Evolutionary conservation across 805 yeast genomes (phyloP).

Genomic region (Candida krabiensis): DNA sequence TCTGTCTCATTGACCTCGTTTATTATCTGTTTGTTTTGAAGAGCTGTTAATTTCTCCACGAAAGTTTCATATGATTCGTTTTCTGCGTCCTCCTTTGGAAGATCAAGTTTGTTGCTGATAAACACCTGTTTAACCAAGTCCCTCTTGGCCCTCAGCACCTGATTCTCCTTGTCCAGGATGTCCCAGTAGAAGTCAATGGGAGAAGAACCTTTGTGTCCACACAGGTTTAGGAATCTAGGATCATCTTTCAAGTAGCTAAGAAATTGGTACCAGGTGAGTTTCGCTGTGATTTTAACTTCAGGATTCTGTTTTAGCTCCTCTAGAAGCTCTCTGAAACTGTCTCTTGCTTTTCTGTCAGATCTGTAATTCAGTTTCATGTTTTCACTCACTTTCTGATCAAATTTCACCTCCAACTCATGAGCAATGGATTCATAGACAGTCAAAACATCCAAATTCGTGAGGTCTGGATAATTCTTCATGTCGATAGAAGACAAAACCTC

Average conservation of each 20-base stretch:
- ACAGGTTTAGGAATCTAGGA: slow-evolving; percentile 53
- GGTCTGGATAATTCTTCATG: slow-evolving; percentile 15
- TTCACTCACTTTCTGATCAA: slow-evolving; percentile 28
- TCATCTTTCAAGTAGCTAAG: slow-evolving; percentile 52
- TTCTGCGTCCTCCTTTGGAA: slow-evolving; percentile 16
- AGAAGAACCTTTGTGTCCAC: slow-evolving; percentile 78
- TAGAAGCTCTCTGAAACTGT: slow-evolving; percentile 51
- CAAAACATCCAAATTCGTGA: slow-evolving; percentile 62
- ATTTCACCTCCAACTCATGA: slow-evolving; percentile 31
- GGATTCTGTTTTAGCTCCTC: slow-evolving; percentile 32
- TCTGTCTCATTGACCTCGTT: slow-evolving; percentile 17
- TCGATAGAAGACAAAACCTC: slow-evolving; percentile 10
- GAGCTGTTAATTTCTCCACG: slow-evolving; percentile 8
- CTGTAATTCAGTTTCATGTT: slow-evolving; percentile 45
- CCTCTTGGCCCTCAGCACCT: slow-evolving; percentile 54
- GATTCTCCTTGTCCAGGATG: slow-evolving; percentile 59
- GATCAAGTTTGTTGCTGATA: slow-evolving; percentile 24
- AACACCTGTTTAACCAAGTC: slow-evolving; percentile 57
- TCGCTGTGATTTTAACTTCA: slow-evolving; percentile 39
- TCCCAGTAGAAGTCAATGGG: slow-evolving; percentile 80
- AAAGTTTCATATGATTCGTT: slow-evolving; percentile 13
- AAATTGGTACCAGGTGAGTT: slow-evolving; percentile 60
- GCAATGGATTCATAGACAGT: slow-evolving; percentile 42
- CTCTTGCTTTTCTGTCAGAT: slow-evolving; percentile 66
- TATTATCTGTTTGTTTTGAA: slow-evolving; percentile 8